A percentile compares a stretch with the other conserved stretches of the same genome.
Conservation (phyloP, 176 grass and related monocot species). For the Ananas comosus region DNA sequence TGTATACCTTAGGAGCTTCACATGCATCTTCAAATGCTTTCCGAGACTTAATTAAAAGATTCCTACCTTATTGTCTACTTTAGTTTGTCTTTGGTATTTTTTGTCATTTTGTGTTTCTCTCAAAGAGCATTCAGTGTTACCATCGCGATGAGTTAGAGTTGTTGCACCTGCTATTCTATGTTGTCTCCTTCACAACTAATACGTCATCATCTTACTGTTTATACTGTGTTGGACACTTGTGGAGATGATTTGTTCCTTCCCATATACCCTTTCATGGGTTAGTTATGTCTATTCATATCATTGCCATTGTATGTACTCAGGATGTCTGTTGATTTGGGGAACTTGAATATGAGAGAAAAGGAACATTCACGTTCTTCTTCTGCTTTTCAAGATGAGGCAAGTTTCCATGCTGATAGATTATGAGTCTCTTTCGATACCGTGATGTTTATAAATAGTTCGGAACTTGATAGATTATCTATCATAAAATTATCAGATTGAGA, state of each 20-base stretch:
- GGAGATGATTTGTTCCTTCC: not conserved
- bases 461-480: not conserved
- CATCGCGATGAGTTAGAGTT: not conserved
- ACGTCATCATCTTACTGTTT: not conserved
- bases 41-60: too few relatives aligned
- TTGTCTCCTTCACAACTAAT: too few relatives aligned
- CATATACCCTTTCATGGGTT: not conserved
- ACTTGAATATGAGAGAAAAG: conserved; percentile 38
- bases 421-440: not conserved
- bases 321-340: conserved; percentile 91
- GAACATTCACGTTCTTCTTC: conserved; percentile 33
- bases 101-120: too few relatives aligned
- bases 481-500: conserved; percentile 48
- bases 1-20: too few relatives aligned
- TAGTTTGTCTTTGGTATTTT: too few relatives aligned
- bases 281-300: not conserved
- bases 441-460: not conserved
- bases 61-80: too few relatives aligned
- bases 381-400: conserved; percentile 79
- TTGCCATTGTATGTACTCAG: conserved; percentile 28
- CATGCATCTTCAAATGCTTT: too few relatives aligned
- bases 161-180: not conserved
- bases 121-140: too few relatives aligned
- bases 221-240: not conserved
- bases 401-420: conserved; percentile 14